These are phyloP conservation scores for Furcasterigmium sp. DNA, from an alignment of 2,329 filamentous ascomycete species.

Conservation along the genomic window DNA sequence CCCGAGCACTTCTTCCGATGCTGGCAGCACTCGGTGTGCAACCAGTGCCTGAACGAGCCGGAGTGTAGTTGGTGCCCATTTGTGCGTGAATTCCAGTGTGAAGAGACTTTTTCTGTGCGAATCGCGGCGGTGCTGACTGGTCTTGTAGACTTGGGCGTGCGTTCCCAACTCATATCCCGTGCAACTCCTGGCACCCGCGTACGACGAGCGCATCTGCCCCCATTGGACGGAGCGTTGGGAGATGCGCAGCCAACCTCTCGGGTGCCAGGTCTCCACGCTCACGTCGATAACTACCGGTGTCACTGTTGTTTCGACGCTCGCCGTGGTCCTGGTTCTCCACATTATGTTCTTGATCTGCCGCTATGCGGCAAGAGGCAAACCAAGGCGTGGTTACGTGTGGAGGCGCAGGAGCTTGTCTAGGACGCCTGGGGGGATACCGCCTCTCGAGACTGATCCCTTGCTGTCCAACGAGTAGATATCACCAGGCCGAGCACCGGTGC, in stretches of 20 bases:
- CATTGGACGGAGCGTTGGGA: conserved; percentile 40
- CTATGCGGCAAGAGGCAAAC: background rate
- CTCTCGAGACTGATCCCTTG: too few species aligned
- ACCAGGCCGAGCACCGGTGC: too few species aligned
- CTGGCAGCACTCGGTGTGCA: conserved; percentile 46
- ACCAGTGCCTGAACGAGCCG: conserved; percentile 34
- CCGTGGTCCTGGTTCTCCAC: conserved; percentile 9
- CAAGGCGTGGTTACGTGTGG: too few species aligned
- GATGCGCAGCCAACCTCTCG: conserved; percentile 29
- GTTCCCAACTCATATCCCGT: conserved; percentile 43
- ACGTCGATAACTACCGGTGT: conserved; percentile 29
- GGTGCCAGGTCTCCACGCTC: conserved; percentile 36
- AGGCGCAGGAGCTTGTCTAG: too few species aligned
- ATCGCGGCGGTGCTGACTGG: conserved; percentile 4
- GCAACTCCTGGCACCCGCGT: conserved; percentile 44
- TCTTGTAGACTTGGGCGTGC: conserved; percentile 43
- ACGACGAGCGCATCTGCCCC: conserved; percentile 45
- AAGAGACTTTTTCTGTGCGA: background rate
- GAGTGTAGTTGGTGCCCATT: conserved; percentile 50
- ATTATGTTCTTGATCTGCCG: background rate
- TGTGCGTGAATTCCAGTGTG: conserved; percentile 25
- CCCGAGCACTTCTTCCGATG: conserved; percentile 40
- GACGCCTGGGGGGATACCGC: too few species aligned
- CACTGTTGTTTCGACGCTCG: conserved; percentile 24
- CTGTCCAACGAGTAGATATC: background rate